Evolutionary conservation across 805 yeast species (phyloP).

Genomic region (Suhomyces pyralidae): DNA sequence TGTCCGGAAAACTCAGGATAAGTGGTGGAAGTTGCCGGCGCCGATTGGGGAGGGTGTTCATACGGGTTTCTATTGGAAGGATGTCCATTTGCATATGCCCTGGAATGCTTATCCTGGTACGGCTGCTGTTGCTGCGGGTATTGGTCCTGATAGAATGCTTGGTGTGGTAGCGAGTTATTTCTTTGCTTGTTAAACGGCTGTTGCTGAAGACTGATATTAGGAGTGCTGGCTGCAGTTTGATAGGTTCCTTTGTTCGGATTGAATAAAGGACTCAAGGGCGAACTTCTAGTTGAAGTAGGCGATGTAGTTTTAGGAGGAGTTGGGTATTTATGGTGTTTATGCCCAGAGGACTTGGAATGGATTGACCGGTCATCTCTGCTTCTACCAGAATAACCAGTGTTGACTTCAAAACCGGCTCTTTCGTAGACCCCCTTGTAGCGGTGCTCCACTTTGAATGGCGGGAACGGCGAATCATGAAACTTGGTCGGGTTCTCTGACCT

Average conservation of each 20-base stretch:
- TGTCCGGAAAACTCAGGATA: background rate
- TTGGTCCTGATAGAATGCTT: background rate
- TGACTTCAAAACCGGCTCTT: slow-evolving; percentile 73
- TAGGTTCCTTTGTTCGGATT: slow-evolving; percentile 1
- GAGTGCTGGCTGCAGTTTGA: slow-evolving; percentile 7
- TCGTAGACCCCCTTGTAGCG: slow-evolving; percentile 71
- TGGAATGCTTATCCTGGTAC: background rate
- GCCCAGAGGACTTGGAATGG: slow-evolving; percentile 1
- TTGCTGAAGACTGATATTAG: slow-evolving; percentile 3
- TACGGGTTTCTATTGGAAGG: slow-evolving; percentile 4
- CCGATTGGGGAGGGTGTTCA: slow-evolving; percentile 1
- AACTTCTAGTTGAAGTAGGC: slow-evolving; percentile 8
- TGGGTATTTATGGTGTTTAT: slow-evolving; percentile 3
- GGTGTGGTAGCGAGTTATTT: slow-evolving; percentile 1
- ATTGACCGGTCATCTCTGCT: slow-evolving; percentile 7
- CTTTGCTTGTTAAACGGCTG: background rate
- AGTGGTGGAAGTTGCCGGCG: background rate
- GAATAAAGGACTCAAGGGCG: slow-evolving; percentile 5
- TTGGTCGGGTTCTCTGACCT: slow-evolving; percentile 18
- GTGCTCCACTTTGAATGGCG: slow-evolving; percentile 62
- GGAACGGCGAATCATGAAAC: slow-evolving; percentile 54
- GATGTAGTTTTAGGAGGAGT: slow-evolving; percentile 11
- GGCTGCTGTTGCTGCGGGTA: background rate
- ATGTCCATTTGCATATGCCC: slow-evolving; percentile 1
- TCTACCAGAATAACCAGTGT: slow-evolving; percentile 5